Percentiles rank a stretch among this genome's conserved stretches.
Evolutionary conservation across 371 early-diverging fungal species (phyloP).

Genomic region (Capillidium heterosporum): DNA sequence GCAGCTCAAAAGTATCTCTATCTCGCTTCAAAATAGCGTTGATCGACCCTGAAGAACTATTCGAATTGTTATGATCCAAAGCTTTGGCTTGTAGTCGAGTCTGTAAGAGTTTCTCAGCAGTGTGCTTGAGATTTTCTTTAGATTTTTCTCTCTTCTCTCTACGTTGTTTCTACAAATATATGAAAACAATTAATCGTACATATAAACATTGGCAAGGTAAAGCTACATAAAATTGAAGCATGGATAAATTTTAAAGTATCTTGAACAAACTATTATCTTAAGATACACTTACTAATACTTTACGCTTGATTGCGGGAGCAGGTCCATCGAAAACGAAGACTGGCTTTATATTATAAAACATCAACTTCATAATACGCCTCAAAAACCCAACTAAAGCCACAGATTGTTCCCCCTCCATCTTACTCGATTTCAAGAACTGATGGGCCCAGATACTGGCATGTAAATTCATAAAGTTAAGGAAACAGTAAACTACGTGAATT

Average conservation of each 20-base stretch:
- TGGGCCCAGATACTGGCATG: conserved; percentile 91
- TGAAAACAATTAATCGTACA: neutral
- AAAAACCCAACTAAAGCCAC: conserved; percentile 88
- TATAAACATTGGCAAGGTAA: no score
- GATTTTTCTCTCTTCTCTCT: conserved; percentile 28
- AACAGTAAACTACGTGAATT: neutral
- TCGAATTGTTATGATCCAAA: no score
- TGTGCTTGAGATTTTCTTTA: conserved; percentile 29
- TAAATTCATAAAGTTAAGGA: conserved; percentile 9
- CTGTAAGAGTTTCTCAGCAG: conserved; percentile 72
- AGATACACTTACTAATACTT: conserved; percentile 41
- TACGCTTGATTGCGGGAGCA: conserved; percentile 64
- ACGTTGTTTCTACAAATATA: conserved; percentile 23
- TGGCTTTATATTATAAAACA: conserved; percentile 80
- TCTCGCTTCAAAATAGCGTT: no score
- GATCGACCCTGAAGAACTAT: no score
- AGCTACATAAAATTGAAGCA: no score
- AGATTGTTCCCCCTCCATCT: conserved; percentile 61
- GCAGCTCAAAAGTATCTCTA: conserved; percentile 60
- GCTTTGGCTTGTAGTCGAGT: no score
- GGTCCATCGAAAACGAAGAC: conserved; percentile 94
- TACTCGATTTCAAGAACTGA: conserved; percentile 86
- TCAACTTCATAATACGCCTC: conserved; percentile 78
- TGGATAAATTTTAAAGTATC: no score
- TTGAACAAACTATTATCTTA: neutral